A percentile compares a stretch with the other conserved stretches of the same genome.
phyloP scores from a whole-genome alignment of 2,329 filamentous ascomycete genomes.

The Ophiostoma fasciatum region DNA sequence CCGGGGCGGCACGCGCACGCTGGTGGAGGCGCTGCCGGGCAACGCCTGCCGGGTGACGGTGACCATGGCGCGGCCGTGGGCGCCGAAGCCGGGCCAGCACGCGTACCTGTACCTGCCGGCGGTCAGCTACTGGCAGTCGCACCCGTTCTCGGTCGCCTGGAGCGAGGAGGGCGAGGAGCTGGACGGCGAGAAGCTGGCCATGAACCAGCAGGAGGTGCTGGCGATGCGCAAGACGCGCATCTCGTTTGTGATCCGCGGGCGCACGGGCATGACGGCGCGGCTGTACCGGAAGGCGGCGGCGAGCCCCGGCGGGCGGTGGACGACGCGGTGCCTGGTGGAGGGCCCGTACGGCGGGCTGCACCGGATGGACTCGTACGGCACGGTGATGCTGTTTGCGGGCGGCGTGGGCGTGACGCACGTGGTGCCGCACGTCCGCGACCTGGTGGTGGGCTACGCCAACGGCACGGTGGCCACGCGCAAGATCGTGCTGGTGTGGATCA shows the following conservation, averaged over 20 bases:
- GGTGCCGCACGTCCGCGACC: slow-evolving; percentile 58
- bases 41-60: slow-evolving; percentile 62
- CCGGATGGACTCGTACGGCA: slow-evolving; percentile 59
- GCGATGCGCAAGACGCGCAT: slow-evolving; percentile 48
- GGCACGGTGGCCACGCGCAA: slow-evolving; percentile 57
- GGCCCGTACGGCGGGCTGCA: slow-evolving; percentile 66
- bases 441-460: slow-evolving; percentile 52
- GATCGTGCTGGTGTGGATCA: slow-evolving; percentile 63
- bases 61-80: slow-evolving; percentile 62
- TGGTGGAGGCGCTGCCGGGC: slow-evolving; percentile 62
- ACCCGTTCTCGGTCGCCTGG: slow-evolving; percentile 71
- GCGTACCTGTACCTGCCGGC: slow-evolving; percentile 66
- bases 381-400: slow-evolving; percentile 63
- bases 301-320: slow-evolving; percentile 44
- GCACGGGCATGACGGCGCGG: slow-evolving; percentile 57
- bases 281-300: slow-evolving; percentile 53
- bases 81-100: slow-evolving; percentile 60
- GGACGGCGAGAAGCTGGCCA: slow-evolving; percentile 39
- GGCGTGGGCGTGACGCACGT: slow-evolving; percentile 73
- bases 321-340: slow-evolving; percentile 53
- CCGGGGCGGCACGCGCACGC: slow-evolving; percentile 48
- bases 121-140: slow-evolving; percentile 58
- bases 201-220: slow-evolving; percentile 42
- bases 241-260: slow-evolving; percentile 57
- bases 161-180: slow-evolving; percentile 46